A percentile compares a stretch with the other conserved stretches of the same genome.
phyloP scores from a whole-genome alignment of 805 yeast genomes.

The Monosporozyma yasuniensis region DNA sequence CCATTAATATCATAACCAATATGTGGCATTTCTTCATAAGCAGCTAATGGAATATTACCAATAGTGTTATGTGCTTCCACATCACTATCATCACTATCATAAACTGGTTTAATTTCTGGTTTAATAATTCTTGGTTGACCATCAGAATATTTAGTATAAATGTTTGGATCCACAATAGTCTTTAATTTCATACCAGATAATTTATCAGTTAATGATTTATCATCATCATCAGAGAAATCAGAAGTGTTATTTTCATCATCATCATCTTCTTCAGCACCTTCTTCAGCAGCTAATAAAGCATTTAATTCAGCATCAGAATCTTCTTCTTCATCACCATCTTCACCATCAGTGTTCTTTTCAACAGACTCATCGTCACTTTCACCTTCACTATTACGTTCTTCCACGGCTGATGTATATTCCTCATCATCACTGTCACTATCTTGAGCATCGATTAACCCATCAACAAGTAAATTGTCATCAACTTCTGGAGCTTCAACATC shows the following conservation, averaged over 20 bases:
- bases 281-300: conserved; percentile 47
- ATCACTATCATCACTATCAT: conserved; percentile 91
- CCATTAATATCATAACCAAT: conserved; percentile 96
- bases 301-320: conserved; percentile 61
- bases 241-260: conserved; percentile 23
- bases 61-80: conserved; percentile 74
- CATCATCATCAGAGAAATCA: conserved; percentile 35
- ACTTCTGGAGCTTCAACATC: conserved; percentile 13
- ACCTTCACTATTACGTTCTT: conserved; percentile 5
- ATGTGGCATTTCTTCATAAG: conserved; percentile 96
- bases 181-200: conserved; percentile 47
- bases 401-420: conserved; percentile 12
- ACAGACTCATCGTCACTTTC: conserved; percentile 1
- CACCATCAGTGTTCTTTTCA: conserved; percentile 11
- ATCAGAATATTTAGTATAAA: conserved; percentile 54
- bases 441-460: conserved; percentile 10
- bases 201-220: conserved; percentile 43
- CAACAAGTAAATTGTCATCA: conserved; percentile 10
- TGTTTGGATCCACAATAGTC: conserved; percentile 38
- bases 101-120: conserved; percentile 91
- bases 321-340: conserved; percentile 26
- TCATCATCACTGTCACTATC: conserved; percentile 18
- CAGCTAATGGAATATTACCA: conserved; percentile 86
- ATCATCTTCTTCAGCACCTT: conserved; percentile 22
- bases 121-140: conserved; percentile 69